Percentiles rank a stretch among this genome's conserved stretches.
Conservation (phyloP, 257 asterid species). For the Penstemon newberryi region DNA sequence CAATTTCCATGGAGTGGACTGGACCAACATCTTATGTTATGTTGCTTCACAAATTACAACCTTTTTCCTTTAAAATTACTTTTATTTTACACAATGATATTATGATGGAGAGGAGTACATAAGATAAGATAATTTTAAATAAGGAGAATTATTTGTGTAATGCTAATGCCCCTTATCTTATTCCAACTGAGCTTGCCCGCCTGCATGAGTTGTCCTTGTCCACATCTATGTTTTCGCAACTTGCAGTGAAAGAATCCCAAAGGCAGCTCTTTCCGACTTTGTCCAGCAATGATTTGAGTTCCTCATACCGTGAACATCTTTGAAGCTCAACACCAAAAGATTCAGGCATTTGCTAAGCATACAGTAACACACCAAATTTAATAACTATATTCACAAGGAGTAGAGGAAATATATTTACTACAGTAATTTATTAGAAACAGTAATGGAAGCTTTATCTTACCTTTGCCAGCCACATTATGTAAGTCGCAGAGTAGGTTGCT, state of each 20-base stretch:
- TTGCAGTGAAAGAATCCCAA: slow-evolving; percentile 47
- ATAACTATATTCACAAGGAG: neutral
- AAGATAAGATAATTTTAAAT: too few species aligned
- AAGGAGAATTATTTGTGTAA: too few species aligned
- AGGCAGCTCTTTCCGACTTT: slow-evolving; percentile 53
- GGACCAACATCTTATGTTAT: too few species aligned
- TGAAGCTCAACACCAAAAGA: slow-evolving; percentile 45
- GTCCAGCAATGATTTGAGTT: slow-evolving; percentile 40
- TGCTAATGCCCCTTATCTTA: too few species aligned
- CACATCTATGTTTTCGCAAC: slow-evolving; percentile 3
- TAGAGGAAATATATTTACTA: neutral
- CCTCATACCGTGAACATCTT: slow-evolving; percentile 37
- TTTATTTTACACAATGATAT: too few species aligned
- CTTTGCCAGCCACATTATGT: slow-evolving; percentile 81
- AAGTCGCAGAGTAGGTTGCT: slow-evolving; percentile 67
- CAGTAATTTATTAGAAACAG: neutral
- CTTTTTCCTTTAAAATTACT: too few species aligned
- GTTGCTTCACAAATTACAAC: too few species aligned
- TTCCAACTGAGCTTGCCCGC: neutral
- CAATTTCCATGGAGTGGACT: too few species aligned
- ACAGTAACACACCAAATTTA: neutral
- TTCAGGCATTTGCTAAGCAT: slow-evolving; percentile 57
- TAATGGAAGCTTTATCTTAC: slow-evolving; percentile 33
- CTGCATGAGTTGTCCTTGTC: neutral
- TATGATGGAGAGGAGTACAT: too few species aligned